phyloP scores from a whole-genome alignment of 768 basidiomycete genomes.

The Pleurotus giganteus region DNA sequence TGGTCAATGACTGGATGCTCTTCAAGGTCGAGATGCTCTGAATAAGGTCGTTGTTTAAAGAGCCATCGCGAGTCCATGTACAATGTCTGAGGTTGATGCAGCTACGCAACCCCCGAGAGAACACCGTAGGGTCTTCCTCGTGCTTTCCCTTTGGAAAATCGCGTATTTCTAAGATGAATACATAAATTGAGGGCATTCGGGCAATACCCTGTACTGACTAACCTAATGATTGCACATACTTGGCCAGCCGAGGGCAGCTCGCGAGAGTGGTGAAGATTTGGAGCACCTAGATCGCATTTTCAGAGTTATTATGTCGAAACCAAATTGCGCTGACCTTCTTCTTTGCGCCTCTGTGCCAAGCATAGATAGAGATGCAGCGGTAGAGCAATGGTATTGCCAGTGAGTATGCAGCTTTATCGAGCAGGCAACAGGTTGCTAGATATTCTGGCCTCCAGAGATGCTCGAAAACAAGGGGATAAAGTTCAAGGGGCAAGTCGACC shows the following conservation, averaged over 20 bases:
- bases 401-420: conserved; percentile 52
- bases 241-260: conserved; percentile 51
- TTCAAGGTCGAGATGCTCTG: conserved; percentile 42
- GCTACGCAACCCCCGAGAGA: conserved; percentile 53
- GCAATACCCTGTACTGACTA: too few relatives aligned
- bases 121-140: conserved; percentile 35
- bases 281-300: conserved; percentile 43
- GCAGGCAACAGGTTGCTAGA: conserved; percentile 50
- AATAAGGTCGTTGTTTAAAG: conserved; percentile 60
- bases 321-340: conserved; percentile 39
- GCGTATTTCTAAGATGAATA: conserved; percentile 52
- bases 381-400: conserved; percentile 58
- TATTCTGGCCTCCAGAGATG: conserved; percentile 52
- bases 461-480: conserved; percentile 54
- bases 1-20: conserved; percentile 55
- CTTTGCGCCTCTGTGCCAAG: conserved; percentile 71
- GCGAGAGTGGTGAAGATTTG: conserved; percentile 64
- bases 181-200: too few relatives aligned
- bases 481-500: conserved; percentile 61
- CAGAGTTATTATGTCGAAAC: not conserved
- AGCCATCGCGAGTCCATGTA: conserved; percentile 80
- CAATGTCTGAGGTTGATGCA: conserved; percentile 61
- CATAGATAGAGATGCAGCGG: conserved; percentile 55
- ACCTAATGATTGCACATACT: conserved; percentile 59
- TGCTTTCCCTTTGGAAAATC: conserved; percentile 61